Percentiles rank a stretch among this genome's conserved stretches.
These are phyloP conservation scores for Teratosphaeria viscida DNA, from an alignment of 2,329 filamentous ascomycete genomes.

Conservation along the genomic window DNA sequence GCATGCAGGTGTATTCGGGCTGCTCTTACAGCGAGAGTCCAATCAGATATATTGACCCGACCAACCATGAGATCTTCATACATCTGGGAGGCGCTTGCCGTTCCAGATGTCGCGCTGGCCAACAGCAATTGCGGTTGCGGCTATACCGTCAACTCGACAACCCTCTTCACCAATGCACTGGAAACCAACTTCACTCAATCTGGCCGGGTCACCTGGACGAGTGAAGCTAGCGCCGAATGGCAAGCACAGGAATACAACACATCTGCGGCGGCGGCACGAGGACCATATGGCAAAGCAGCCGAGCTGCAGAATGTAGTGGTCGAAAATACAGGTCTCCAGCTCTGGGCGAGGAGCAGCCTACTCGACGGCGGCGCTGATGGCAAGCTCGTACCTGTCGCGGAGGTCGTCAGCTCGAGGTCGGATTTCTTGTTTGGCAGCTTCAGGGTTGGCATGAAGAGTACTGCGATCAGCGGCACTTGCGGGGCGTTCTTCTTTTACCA, in stretches of 20 bases:
- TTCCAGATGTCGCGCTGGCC: neutral
- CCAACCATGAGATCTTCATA: neutral
- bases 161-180: slow-evolving; percentile 57
- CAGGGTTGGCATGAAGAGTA: slow-evolving; percentile 55
- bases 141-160: slow-evolving; percentile 46
- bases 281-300: slow-evolving; percentile 57
- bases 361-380: neutral
- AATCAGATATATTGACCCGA: neutral
- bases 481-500: slow-evolving; percentile 75
- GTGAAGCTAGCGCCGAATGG: slow-evolving; percentile 44
- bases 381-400: slow-evolving; percentile 46
- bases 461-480: slow-evolving; percentile 55
- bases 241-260: slow-evolving; percentile 56
- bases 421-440: slow-evolving; percentile 64
- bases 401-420: slow-evolving; percentile 50
- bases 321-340: slow-evolving; percentile 43
- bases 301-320: slow-evolving; percentile 46
- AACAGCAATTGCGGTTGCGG: slow-evolving; percentile 56
- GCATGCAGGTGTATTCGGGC: neutral
- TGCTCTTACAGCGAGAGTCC: neutral
- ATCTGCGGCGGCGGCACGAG: slow-evolving; percentile 46
- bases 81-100: neutral
- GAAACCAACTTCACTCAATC: slow-evolving; percentile 57
- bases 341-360: slow-evolving; percentile 42
- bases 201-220: slow-evolving; percentile 22